Base-by-base conservation (phyloP, 2,329 filamentous ascomycete species). In the Phyllachora maydis region DNA sequence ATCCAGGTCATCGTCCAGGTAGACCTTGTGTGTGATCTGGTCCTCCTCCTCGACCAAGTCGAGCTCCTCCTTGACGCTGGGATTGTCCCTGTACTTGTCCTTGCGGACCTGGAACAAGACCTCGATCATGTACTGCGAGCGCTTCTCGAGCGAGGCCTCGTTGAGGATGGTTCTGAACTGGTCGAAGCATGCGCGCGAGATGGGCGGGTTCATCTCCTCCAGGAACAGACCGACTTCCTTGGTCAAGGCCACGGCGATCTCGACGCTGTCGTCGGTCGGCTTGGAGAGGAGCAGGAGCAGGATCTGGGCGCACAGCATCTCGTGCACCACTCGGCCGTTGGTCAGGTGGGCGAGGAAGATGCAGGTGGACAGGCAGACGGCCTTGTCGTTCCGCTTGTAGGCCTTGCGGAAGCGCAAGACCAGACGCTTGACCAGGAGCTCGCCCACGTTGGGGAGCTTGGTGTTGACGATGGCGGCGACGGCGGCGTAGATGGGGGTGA, bases 41-140 rank as follows among this genome's bases (percentile, higher is more conserved):
- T 98, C 88, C 46, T 95, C 85, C 48, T 98, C 88, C 49, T 95
- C 85, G 6, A 98, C 79, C 21, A 98, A 49, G 47, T 98, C 88
- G 27, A 98, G 55, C 44, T 98, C 88, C 42, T 93, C 83, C 45
- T 72, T 83, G 37, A 95, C 57, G 1, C 82, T 73, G 11, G 74
- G 81, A 38, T 95, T 82, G 39, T 95, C 82, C 54, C 92, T 92
- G 58, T 91, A 98, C 38, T 76, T 76, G 50, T 95, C 85, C 49
- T 93, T 92, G 32, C 88, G 68, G 26, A 93, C 75, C 51, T 98
- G 83, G 45, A 98, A 98, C 20, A 98, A 53, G 5, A 95, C 88
- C 46, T 98, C 88, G 27, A 98, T 85, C 78, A 92, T 92, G 50
- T 95, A 98, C 50, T 98, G 88, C n/a, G 85, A 83, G 33, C 88